Base-by-base conservation (phyloP, 768 basidiomycete species). In the Trametes cinnabarina region DNA sequence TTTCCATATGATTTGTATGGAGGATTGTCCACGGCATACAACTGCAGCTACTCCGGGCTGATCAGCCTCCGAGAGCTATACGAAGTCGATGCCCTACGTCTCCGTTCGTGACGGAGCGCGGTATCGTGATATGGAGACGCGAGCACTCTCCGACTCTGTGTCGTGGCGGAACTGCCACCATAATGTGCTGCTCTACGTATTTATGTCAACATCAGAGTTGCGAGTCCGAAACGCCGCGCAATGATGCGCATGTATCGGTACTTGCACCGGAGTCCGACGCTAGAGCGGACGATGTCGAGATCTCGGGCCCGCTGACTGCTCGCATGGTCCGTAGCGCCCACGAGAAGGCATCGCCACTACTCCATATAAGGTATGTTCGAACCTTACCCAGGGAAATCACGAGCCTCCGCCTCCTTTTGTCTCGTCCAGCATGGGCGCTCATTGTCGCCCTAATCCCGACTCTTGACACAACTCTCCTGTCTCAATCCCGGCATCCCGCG, bases 381-480 rank as follows among this genome's bases (percentile, higher is more conserved):
- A 15, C 37, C 37, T 23, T 1, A 11, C 12, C 0, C 11, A 44
- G 37, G 25, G 37, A 28, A 58, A 58, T 58, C 57, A 58, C 57
- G 26, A 47, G 50, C 49, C 41, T 2, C 30, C 2, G 49, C 22
- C 3, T 26, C 22, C 12, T 37, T 35, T 50, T 26, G 28, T 39
- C 19, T 25, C 12, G 4, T 25, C 30, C 52, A 46, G 46, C 54
- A 39, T 55, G 53, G 53, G 44, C 53, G 53, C 53, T 40, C 39
- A 25, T 35, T 34, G 39, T 32, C 25, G 8, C 7, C 56, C 30
- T 26, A 26, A 26, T 11, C 48, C 48, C 41, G 49, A 43, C 44
- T 20, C 20, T 23, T 49, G 55, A 50, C 47, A 44, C 42, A 55
- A 55, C 54, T 48, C 54, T 55, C 44, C 47, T 40, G 23, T 55